Conservation (phyloP, 23 red algal species). For the Gracilaria gracilis region DNA sequence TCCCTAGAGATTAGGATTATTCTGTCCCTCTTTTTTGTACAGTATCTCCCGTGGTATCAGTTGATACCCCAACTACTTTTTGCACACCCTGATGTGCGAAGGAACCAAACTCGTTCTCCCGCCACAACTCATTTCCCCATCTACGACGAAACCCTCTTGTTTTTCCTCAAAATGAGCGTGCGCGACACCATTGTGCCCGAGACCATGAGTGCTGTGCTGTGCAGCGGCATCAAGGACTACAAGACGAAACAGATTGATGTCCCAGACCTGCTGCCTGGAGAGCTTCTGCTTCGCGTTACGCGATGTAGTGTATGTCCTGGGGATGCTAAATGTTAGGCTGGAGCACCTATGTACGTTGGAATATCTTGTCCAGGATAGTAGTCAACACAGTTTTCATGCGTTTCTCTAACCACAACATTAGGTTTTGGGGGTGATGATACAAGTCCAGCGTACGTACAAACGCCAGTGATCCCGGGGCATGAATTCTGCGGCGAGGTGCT, state of each 20-base stretch:
- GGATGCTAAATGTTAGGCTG: constrained; percentile 82
- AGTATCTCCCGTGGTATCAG: no score
- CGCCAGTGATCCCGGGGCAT: constrained; percentile 82
- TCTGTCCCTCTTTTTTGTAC: no score
- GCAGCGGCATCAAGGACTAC: constrained; percentile 74
- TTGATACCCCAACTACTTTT: no score
- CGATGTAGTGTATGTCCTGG: constrained; percentile 84
- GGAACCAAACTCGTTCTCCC: no score
- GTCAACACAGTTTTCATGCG: no score
- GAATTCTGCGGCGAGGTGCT: constrained; percentile 82
- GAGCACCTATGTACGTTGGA: constrained; percentile 63
- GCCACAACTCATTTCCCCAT: no score
- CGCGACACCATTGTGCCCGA: constrained; percentile 63
- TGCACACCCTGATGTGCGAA: no score
- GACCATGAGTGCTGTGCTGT: constrained; percentile 63
- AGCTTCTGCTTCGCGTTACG: constrained; percentile 70
- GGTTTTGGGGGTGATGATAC: constrained; percentile 82
- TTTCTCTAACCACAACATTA: not conserved
- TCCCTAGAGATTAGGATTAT: no score
- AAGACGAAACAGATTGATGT: not conserved
- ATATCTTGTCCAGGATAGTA: not conserved
- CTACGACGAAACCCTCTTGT: not conserved
- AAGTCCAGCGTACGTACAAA: constrained; percentile 68
- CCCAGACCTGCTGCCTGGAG: constrained; percentile 49
- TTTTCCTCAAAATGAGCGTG: constrained; percentile 49